Evolutionary conservation across 108 stramenopile genomes (phyloP), one percentile per base, ranked within the genome.

Genomic region (Pelagomonas calceolata): DNA sequence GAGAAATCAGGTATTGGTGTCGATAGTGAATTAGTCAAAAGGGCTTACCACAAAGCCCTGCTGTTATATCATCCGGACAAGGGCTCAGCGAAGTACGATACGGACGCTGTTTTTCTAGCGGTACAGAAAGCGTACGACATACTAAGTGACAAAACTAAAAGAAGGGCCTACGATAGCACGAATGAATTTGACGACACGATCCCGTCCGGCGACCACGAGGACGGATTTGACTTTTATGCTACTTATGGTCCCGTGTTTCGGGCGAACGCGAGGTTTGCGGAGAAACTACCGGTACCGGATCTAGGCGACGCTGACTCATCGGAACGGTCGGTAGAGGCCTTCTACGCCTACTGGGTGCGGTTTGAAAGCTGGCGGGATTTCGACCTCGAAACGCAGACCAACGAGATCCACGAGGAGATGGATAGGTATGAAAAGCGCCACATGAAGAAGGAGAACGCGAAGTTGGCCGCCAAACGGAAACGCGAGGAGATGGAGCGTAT

Each of bases 281-380:
- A 46, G 30, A 69, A 79, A 14, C 78, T 78, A 32, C 82, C 84
- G 18, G 91, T 89, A 32, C 96, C 96, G 0, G 69, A 81, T 7
- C 86, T 99, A 30, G 98, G 98, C 9, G 92, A 92, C 69, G 87
- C 86, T 21, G 35, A 75, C 67, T 90, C 95, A 12, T 85, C 92
- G 18, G 80, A 94, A 14, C 86, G 83, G 12, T 72, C 96, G 71
- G 98, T 99, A 0, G 75, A 92, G 66, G 82, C 79, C 14, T 99
- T 98, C 78, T 99, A 99, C 76, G 90, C 89, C 14, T 98, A 94
- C 78, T 99, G 98, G 98, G 83, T 85, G 10, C 85, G 89, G 43
- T 99, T 99, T 69, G 90, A 94, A 45, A 87, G 86, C 26, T 98
- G 97, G 97, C 77, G 98, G 46, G 98, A 99, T 72, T 97, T 95